Conservation (phyloP, 2,329 filamentous ascomycete species). For the Aspergillus sp. region DNA sequence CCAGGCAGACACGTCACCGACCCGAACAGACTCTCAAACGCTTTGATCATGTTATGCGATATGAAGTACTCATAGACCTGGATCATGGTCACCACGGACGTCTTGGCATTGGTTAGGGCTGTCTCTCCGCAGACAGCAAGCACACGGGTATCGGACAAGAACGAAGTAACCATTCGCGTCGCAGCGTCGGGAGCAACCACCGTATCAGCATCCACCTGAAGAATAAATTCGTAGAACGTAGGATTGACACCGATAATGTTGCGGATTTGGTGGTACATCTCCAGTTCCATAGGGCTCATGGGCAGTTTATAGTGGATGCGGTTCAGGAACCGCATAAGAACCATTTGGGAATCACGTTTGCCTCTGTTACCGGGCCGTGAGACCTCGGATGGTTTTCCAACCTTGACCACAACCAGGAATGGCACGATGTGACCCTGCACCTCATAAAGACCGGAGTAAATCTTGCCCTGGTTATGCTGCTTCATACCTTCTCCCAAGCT, state of each 20-base stretch:
- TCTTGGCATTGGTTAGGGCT: constrained; percentile 81
- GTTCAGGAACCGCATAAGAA: constrained; percentile 98
- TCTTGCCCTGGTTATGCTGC: constrained; percentile 99
- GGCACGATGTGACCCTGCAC: constrained; percentile 97
- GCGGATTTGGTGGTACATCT: constrained; percentile 97
- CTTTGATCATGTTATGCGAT: constrained; percentile 92
- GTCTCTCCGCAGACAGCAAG: constrained; percentile 95
- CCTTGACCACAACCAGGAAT: constrained; percentile 93
- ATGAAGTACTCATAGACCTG: constrained; percentile 99
- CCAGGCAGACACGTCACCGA: constrained; percentile 95
- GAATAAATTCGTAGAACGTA: constrained; percentile 92
- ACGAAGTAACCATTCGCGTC: constrained; percentile 83
- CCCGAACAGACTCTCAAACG: constrained; percentile 93
- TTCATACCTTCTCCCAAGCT: constrained; percentile 90
- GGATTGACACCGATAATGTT: constrained; percentile 99
- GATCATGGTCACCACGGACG: constrained; percentile 95
- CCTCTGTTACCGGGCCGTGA: constrained; percentile 82
- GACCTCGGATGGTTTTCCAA: constrained; percentile 76
- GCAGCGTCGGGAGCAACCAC: constrained; percentile 83
- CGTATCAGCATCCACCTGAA: constrained; percentile 96
- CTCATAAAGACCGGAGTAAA: constrained; percentile 96
- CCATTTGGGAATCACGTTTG: constrained; percentile 98
- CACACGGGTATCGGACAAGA: constrained; percentile 84
- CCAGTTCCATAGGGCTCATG: constrained; percentile 93
- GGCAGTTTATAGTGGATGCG: constrained; percentile 94